These are phyloP conservation scores for Candida silvatica DNA, from an alignment of 805 yeast genomes.

Conservation along the genomic window DNA sequence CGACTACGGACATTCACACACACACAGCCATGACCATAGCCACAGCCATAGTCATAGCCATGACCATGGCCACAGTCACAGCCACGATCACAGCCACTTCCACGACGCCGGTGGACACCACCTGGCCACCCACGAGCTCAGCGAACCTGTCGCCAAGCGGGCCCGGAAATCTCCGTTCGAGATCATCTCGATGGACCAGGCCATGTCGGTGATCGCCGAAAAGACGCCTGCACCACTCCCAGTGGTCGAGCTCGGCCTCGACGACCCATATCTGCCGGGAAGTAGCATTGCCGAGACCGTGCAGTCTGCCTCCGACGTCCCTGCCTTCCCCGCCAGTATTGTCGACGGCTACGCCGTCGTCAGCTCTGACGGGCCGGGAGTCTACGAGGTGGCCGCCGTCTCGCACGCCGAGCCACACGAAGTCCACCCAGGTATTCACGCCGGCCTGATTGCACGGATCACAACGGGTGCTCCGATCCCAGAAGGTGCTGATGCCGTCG, in stretches of 20 bases:
- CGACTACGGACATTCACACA: slow-evolving; percentile 2
- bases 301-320: slow-evolving; percentile 30
- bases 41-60: slow-evolving; percentile 10
- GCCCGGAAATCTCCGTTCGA: slow-evolving; percentile 42
- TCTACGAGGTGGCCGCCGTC: slow-evolving; percentile 29
- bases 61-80: slow-evolving; percentile 10
- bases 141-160: slow-evolving; percentile 30
- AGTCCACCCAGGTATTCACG: no score
- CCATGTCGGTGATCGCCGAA: slow-evolving; percentile 25
- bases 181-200: slow-evolving; percentile 34
- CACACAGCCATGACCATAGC: slow-evolving; percentile 7
- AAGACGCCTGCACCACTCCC: slow-evolving; percentile 26
- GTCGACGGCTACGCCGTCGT: slow-evolving; percentile 50
- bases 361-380: slow-evolving; percentile 36
- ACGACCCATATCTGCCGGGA: slow-evolving; percentile 25
- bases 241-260: slow-evolving; percentile 16
- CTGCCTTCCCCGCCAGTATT: slow-evolving; percentile 43
- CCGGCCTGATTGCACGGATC: slow-evolving; percentile 36
- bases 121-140: slow-evolving; percentile 25
- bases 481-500: slow-evolving; percentile 42
- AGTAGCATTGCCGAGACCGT: slow-evolving; percentile 34
- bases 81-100: slow-evolving; percentile 13
- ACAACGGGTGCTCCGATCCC: slow-evolving; percentile 55
- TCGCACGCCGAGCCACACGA: slow-evolving; percentile 33
- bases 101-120: slow-evolving; percentile 31